Evolutionary conservation across 108 stramenopile species (phyloP), one percentile per base, ranked within the genome.

Genomic region (Nitzschia sp.): DNA sequence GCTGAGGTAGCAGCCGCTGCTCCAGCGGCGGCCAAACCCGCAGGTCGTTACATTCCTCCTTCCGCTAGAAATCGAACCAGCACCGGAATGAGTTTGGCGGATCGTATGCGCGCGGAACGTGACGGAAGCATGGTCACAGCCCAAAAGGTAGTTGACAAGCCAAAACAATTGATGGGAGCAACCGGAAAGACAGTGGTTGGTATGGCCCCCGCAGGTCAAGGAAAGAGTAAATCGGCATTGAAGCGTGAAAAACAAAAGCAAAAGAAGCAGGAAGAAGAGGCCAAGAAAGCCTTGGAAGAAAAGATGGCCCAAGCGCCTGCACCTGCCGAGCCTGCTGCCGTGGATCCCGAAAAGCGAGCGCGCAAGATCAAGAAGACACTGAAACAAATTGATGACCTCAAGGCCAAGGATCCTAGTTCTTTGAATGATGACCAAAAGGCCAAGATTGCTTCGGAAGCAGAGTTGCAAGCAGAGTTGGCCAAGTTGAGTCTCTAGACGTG

Each of bases 331-430:
- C 34, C 48, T 2, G 48, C 42, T 3, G 67, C 76, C 10, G 72
- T 65, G 6, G 93, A 91, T 76, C 87, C 90, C 3, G 88, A 78
- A 67, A 92, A 95, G 61, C 64, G 86, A 54, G 83, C 79, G 24
- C 81, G 85, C 60, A 91, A 91, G 69, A 71, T 93, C 51, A 87
- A 84, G 44, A 91, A 94, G 80, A 80, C 68, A 15, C 70, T 94
- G 57, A 86, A 85, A 68, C 93, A 94, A 64, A 91, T 94, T 72
- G 87, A 85, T 15, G 90, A 92, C 7, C 71, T 95, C 41, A 95
- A 95, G 68, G 57, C 65, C 12, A 95, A 87, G 57, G 87, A 81
- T 67, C 72, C 73, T 39, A 22, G 58, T 38, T 69, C 80, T 34
- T 75, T 90, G 65, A 90, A 94, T 78, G 93, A 94, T 17, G 93